Evolutionary conservation across 495 filamentous ascomycete genomes (phyloP).

Genomic region (Hypoxylon fuscum): DNA sequence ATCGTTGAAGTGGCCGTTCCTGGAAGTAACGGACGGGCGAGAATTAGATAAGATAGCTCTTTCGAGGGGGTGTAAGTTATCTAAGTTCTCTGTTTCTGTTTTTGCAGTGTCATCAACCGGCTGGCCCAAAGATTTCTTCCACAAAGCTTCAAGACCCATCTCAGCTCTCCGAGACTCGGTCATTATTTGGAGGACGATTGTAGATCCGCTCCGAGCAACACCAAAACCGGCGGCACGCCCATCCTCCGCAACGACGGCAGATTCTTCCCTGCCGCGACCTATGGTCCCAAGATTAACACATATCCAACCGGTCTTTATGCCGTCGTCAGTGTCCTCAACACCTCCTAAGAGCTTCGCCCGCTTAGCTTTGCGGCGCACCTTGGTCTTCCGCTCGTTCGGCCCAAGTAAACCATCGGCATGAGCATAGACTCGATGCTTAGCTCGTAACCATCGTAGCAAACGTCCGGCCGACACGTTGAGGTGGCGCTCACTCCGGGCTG

Average conservation of each 20-base stretch:
- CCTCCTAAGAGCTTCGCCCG: conserved; percentile 75
- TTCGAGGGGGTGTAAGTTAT: conserved; percentile 38
- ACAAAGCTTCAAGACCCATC: conserved; percentile 82
- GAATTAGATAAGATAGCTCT: conserved; percentile 41
- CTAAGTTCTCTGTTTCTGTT: conserved; percentile 33
- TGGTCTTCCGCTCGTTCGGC: conserved; percentile 89
- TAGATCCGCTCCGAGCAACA: conserved; percentile 61
- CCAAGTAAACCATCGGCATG: conserved; percentile 89
- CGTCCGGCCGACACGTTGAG: conserved; percentile 91
- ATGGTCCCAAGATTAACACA: conserved; percentile 88
- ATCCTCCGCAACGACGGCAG: conserved; percentile 50
- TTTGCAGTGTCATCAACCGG: conserved; percentile 31
- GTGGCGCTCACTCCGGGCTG: conserved; percentile 91
- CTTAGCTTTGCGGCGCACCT: conserved; percentile 79
- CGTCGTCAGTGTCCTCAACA: conserved; percentile 70
- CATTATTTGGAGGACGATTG: conserved; percentile 87
- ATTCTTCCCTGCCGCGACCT: conserved; percentile 57
- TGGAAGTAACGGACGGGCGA: conserved; percentile 8
- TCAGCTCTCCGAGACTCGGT: conserved; percentile 86
- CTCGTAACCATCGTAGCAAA: conserved; percentile 85
- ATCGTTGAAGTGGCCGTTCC: conserved; percentile 16
- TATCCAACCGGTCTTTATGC: conserved; percentile 91
- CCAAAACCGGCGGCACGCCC: conserved; percentile 79
- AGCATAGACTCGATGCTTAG: conserved; percentile 71
- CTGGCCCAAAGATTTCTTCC: conserved; percentile 65